A percentile compares a stretch with the other conserved stretches of the same genome.
Evolutionary conservation across 805 yeast species (phyloP).

Genomic region (Cyberlindnera nakhonratchasimensis): DNA sequence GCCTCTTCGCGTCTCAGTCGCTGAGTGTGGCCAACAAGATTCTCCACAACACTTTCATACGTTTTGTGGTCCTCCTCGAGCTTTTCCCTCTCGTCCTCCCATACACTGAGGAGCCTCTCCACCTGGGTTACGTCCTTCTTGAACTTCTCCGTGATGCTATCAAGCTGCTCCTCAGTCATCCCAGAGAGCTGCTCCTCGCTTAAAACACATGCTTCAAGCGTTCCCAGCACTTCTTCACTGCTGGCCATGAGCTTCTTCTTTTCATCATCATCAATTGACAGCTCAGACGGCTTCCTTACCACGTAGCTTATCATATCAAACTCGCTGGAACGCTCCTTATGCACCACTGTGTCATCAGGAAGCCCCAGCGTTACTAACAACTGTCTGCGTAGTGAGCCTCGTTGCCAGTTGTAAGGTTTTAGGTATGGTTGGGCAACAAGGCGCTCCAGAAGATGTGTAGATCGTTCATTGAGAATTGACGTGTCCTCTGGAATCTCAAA

Average conservation of each 20-base stretch:
- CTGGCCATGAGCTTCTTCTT: slow-evolving; percentile 23
- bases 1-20: slow-evolving; percentile 55
- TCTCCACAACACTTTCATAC: slow-evolving; percentile 85
- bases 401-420: slow-evolving; percentile 66
- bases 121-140: slow-evolving; percentile 35
- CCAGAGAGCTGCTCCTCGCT: slow-evolving; percentile 18
- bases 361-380: slow-evolving; percentile 63
- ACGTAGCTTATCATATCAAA: slow-evolving; percentile 23
- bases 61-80: slow-evolving; percentile 64
- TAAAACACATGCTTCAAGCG: slow-evolving; percentile 13
- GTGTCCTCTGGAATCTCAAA: slow-evolving; percentile 12
- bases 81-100: slow-evolving; percentile 49
- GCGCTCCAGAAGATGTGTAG: slow-evolving; percentile 41
- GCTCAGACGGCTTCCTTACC: slow-evolving; percentile 27
- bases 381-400: slow-evolving; percentile 60
- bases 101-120: slow-evolving; percentile 40
- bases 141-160: slow-evolving; percentile 34
- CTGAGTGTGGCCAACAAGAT: slow-evolving; percentile 87
- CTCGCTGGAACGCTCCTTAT: slow-evolving; percentile 28
- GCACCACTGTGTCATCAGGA: slow-evolving; percentile 64
- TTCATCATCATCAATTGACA: slow-evolving; percentile 34
- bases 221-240: slow-evolving; percentile 24
- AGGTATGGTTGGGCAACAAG: slow-evolving; percentile 47
- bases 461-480: slow-evolving; percentile 31
- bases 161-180: slow-evolving; percentile 36